A percentile compares a stretch with the other conserved stretches of the same genome.
These are phyloP conservation scores for Globisporangium carolinianum DNA, from an alignment of 352 stramenopile species.

Conservation along the genomic window DNA sequence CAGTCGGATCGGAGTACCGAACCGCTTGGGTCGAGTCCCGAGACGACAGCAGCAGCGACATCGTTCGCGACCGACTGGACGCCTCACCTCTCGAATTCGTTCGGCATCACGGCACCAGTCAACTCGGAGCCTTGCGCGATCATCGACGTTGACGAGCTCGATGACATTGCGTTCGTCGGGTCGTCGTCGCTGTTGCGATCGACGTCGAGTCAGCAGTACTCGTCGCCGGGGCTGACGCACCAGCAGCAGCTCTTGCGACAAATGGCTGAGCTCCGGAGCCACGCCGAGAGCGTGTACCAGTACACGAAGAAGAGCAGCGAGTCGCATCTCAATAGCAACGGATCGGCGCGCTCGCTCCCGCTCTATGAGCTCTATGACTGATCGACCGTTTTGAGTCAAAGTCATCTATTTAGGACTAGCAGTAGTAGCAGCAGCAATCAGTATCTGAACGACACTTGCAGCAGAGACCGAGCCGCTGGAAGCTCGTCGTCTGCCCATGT, in stretches of 20 bases:
- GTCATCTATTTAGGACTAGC: too few species aligned
- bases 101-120: slow-evolving; percentile 8
- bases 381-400: background rate
- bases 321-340: slow-evolving; percentile 1
- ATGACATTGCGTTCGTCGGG: slow-evolving; percentile 1
- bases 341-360: slow-evolving; percentile 1
- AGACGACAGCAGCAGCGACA: background rate
- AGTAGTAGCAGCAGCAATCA: too few species aligned
- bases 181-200: background rate
- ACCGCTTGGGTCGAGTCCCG: background rate
- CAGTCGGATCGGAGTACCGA: slow-evolving; percentile 4
- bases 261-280: slow-evolving; percentile 35
- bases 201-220: background rate
- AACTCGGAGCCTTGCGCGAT: background rate
- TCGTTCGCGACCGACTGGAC: background rate
- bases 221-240: slow-evolving; percentile 5
- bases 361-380: background rate
- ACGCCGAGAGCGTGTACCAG: slow-evolving; percentile 42
- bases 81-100: slow-evolving; percentile 6
- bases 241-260: slow-evolving; percentile 33
- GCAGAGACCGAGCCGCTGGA: background rate
- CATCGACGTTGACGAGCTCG: slow-evolving; percentile 4
- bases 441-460: too few species aligned
- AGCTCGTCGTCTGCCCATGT: background rate
- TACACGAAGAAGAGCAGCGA: slow-evolving; percentile 8